A percentile compares a stretch with the other conserved stretches of the same genome.
Evolutionary conservation across 345 rosid species (phyloP).

Genomic region (Fremontodendron californicum): DNA sequence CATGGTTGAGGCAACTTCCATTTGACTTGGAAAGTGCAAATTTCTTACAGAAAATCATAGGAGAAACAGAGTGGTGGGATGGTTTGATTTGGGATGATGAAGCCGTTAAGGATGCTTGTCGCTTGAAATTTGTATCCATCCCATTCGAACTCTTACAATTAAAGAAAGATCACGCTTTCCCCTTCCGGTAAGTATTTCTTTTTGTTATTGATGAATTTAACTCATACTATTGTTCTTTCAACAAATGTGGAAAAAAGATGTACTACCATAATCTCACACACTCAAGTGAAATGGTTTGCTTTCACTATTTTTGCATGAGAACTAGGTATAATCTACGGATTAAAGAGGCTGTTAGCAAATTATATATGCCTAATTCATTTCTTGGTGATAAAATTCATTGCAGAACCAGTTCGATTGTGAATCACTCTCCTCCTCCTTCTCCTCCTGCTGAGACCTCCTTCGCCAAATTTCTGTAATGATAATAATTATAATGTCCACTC

Average conservation of each 20-base stretch:
- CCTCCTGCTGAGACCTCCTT: slow-evolving; percentile 36
- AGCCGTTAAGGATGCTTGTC: slow-evolving; percentile 6
- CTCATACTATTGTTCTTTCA: not conserved
- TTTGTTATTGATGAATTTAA: not conserved
- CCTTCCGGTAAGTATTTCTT: not conserved
- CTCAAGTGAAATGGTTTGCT: not conserved
- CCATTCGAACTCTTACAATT: not conserved
- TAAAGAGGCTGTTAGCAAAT: not conserved
- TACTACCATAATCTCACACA: not conserved
- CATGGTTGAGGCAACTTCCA: slow-evolving; percentile 18
- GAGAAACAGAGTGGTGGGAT: slow-evolving; percentile 21
- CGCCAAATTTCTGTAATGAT: slow-evolving; percentile 40
- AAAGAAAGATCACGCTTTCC: not conserved
- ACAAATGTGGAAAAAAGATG: not conserved
- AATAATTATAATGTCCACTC: not conserved
- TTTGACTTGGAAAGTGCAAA: slow-evolving; percentile 6
- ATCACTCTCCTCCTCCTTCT: slow-evolving; percentile 46
- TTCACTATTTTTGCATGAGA: not conserved
- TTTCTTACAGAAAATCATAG: not conserved
- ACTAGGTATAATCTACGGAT: not conserved
- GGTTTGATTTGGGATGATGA: slow-evolving; percentile 25
- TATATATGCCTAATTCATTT: not conserved
- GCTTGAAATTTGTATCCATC: not conserved
- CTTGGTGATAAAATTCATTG: not conserved
- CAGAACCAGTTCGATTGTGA: slow-evolving; percentile 20